Evolutionary conservation across 148 eudicot species (phyloP), one percentile per base, ranked within the genome.

Genomic region (Nyssa sinensis): DNA sequence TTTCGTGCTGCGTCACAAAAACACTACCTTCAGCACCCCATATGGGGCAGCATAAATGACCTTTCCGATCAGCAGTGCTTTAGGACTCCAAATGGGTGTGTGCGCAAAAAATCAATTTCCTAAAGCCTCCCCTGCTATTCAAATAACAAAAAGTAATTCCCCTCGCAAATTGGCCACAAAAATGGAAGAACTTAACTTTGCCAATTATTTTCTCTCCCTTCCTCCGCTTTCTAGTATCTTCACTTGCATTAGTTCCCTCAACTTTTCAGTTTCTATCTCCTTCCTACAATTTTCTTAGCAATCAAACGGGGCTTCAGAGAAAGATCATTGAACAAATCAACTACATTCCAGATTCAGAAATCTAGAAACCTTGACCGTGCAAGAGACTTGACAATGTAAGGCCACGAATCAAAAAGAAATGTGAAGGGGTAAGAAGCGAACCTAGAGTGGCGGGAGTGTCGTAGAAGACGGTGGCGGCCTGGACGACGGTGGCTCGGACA

Each of bases 371-470:
- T 11, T 11, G 16, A 3, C 51, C 51, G 17, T 44, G 16, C 17
- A 44, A 44, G 51, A 55, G 21, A 55, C 21, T 19, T 55, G 59
- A 49, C 57, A 49, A 1, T 7, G 44, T 4, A 3, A 37, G 44
- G 44, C n/a, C 5, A 37, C 9, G 44, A 37, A 31, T 14, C 12
- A 66, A 16, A 76, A 11, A 73, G 29, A 37, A 25, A 31, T 5
- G 16, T 11, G n/a, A n/a, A 34, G n/a, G 23, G 62, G 33, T 17
- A 59, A 23, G 16, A 32, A 41, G n/a, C 29, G 0, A 60, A 93
- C 98, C 90, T 57, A 91, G 87, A 60, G 97, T 94, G 78, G 98
- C 87, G 60, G 95, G 96, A 61, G 95, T 94, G 81, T 94, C 95
- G 77, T 90, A 92, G 85, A 92, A 92, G 80, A 94, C 75, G 83